Conservation (phyloP, 352 stramenopile genomes). For the Halophytophthora batemanensis region DNA sequence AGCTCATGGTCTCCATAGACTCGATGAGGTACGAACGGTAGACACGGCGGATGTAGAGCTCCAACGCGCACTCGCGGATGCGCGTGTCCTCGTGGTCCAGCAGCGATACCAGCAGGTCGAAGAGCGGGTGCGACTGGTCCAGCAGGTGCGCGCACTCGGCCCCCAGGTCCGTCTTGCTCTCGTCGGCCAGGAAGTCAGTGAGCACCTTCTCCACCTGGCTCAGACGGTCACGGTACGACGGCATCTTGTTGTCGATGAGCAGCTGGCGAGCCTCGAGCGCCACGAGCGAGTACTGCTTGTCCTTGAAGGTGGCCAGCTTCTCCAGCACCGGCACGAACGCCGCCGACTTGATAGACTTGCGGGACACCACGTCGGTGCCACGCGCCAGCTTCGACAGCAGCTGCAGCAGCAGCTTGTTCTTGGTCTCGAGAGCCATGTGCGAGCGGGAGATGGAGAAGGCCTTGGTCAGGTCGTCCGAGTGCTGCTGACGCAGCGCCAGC, state of each 20-base stretch:
- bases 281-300: constrained; percentile 91
- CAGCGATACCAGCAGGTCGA: constrained; percentile 80
- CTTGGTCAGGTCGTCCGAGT: constrained; percentile 79
- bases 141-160: constrained; percentile 57
- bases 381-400: constrained; percentile 58
- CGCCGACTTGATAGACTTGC: constrained; percentile 55
- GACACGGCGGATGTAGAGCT: constrained; percentile 83
- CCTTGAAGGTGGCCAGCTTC: constrained; percentile 82
- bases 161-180: constrained; percentile 42
- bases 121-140: constrained; percentile 83
- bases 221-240: constrained; percentile 91
- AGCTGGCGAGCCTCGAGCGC: constrained; percentile 94
- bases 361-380: constrained; percentile 27
- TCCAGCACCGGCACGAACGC: constrained; percentile 84
- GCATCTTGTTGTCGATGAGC: constrained; percentile 96
- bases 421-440: constrained; percentile 87
- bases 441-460: constrained; percentile 91
- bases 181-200: constrained; percentile 60
- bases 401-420: constrained; percentile 81
- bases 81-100: constrained; percentile 64
- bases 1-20: constrained; percentile 73
- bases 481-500: constrained; percentile 86
- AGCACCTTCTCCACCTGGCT: constrained; percentile 75
- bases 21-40: constrained; percentile 87
- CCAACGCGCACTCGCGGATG: constrained; percentile 71